phyloP scores from a whole-genome alignment of 1,284 basidiomycete species.

The Phaffia rhodozyma region DNA sequence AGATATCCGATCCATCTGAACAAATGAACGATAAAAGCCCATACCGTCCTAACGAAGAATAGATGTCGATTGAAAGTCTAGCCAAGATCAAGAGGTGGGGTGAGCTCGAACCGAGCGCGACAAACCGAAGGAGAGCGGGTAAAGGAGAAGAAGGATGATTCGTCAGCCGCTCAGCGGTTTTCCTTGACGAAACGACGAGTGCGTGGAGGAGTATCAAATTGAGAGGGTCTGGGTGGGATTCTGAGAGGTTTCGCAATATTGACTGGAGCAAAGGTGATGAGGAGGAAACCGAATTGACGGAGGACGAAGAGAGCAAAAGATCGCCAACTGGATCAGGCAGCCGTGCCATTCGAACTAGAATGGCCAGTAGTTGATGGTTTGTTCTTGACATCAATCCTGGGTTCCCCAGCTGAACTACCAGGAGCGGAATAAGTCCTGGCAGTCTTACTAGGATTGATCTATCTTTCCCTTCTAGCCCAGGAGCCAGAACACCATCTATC shows the following conservation, averaged over 20 bases:
- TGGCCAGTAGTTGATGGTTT: conserved; percentile 45
- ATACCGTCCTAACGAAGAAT: conserved; percentile 56
- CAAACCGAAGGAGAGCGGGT: conserved; percentile 62
- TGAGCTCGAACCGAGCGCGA: conserved; percentile 41
- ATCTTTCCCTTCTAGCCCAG: too few relatives aligned
- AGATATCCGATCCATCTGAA: conserved; percentile 28
- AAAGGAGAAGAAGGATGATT: conserved; percentile 29
- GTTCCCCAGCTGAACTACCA: too few relatives aligned
- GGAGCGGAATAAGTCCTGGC: too few relatives aligned
- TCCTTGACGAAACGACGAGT: conserved; percentile 52
- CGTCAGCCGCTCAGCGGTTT: conserved; percentile 42
- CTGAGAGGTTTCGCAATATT: conserved; percentile 28
- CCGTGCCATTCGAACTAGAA: conserved; percentile 37
- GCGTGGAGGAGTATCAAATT: conserved; percentile 51
- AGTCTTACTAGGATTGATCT: too few relatives aligned
- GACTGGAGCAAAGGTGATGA: conserved; percentile 43
- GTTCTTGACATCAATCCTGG: conserved; percentile 10
- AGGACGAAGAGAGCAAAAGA: conserved; percentile 41
- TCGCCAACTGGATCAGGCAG: conserved; percentile 47
- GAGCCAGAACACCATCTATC: too few relatives aligned
- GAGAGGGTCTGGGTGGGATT: conserved; percentile 39
- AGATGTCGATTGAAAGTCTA: conserved; percentile 43
- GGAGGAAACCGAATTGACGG: conserved; percentile 36
- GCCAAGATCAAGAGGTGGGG: neutral
- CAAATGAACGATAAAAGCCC: conserved; percentile 49